Conservation (phyloP, 2,329 filamentous ascomycete genomes). For the Pestalotiopsis sp. region DNA sequence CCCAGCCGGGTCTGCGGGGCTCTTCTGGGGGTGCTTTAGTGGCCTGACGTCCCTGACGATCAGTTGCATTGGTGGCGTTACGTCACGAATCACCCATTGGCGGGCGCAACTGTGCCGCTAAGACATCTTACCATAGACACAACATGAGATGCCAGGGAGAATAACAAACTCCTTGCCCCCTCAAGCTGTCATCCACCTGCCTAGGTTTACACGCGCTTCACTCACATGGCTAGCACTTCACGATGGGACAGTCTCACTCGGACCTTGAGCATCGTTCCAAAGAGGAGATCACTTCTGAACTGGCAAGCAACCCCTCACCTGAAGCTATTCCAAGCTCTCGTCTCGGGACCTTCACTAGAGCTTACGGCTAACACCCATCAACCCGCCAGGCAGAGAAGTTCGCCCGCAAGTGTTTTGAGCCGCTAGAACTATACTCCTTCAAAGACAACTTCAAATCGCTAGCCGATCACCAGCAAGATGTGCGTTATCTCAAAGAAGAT, state of each 20-base stretch:
- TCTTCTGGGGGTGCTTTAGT: background rate
- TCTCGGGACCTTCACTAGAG: slow-evolving; percentile 3
- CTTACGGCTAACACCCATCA: background rate
- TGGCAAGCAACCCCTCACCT: slow-evolving; percentile 41
- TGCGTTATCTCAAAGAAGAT: slow-evolving; percentile 70
- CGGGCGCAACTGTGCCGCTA: background rate
- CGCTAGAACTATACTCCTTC: slow-evolving; percentile 73
- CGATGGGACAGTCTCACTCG: slow-evolving; percentile 57
- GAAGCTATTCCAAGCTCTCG: background rate
- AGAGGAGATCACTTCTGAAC: slow-evolving; percentile 52
- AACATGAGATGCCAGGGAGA: background rate
- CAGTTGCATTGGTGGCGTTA: slow-evolving; percentile 1
- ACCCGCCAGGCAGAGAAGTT: slow-evolving; percentile 60
- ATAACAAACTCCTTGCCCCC: background rate
- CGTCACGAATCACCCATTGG: background rate
- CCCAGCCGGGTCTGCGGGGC: background rate
- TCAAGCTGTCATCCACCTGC: background rate
- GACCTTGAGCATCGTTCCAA: slow-evolving; percentile 49
- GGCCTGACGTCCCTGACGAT: background rate
- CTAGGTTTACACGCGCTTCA: background rate
- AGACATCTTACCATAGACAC: background rate
- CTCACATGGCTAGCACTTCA: background rate
- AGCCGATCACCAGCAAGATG: slow-evolving; percentile 63
- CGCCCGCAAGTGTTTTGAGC: slow-evolving; percentile 70
- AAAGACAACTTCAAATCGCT: slow-evolving; percentile 73